A percentile compares a stretch with the other conserved stretches of the same genome.
phyloP scores from a whole-genome alignment of 257 asterid species.

The Echium plantagineum region DNA sequence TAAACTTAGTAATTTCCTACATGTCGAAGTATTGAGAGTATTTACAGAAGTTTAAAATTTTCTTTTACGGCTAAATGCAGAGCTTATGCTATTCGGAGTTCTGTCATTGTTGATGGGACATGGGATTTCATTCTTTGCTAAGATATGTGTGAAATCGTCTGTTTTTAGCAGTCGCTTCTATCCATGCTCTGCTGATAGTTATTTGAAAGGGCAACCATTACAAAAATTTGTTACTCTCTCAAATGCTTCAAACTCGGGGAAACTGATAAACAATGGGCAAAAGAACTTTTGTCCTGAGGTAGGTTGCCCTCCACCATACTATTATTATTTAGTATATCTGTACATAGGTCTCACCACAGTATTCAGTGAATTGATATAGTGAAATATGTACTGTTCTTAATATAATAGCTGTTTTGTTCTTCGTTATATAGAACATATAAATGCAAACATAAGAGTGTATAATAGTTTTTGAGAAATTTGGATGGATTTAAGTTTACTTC shows the following conservation, averaged over 20 bases:
- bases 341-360: too few species aligned
- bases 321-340: too few species aligned
- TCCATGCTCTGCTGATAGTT: slow-evolving; percentile 47
- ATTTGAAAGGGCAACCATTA: slow-evolving; percentile 12
- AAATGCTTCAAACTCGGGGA: slow-evolving; percentile 39
- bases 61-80: slow-evolving; percentile 31
- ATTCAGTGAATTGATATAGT: too few species aligned
- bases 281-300: slow-evolving; percentile 59
- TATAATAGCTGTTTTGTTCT: too few species aligned
- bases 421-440: too few species aligned
- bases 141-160: slow-evolving; percentile 77
- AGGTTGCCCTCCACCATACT: background rate
- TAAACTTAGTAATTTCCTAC: background rate
- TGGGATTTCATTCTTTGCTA: slow-evolving; percentile 66
- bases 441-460: too few species aligned
- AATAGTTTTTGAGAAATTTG: too few species aligned
- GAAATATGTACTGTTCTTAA: too few species aligned
- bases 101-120: slow-evolving; percentile 91
- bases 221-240: slow-evolving; percentile 13
- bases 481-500: too few species aligned
- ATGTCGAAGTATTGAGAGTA: background rate
- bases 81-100: slow-evolving; percentile 86
- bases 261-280: slow-evolving; percentile 20
- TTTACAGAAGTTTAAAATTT: slow-evolving; percentile 1
- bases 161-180: slow-evolving; percentile 68